These are phyloP conservation scores for Escallonia rubra DNA, from an alignment of 129 eudicot species.

Conservation along the genomic window DNA sequence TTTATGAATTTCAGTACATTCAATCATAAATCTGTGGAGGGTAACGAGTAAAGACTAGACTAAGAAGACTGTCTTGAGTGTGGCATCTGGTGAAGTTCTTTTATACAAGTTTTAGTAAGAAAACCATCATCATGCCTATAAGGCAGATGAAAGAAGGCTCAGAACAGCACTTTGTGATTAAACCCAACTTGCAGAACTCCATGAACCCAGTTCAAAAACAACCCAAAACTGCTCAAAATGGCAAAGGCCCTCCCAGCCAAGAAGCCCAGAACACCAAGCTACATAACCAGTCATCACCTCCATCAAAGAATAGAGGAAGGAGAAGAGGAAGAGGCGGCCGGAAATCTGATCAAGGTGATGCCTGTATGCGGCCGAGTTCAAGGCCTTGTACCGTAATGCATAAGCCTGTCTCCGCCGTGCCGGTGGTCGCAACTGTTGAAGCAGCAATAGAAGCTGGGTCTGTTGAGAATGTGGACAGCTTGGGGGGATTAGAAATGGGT, in stretches of 20 bases:
- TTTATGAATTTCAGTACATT: slow-evolving; percentile 22
- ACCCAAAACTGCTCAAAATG: slow-evolving; percentile 37
- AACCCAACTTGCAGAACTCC: slow-evolving; percentile 38
- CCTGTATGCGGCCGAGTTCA: slow-evolving; percentile 43
- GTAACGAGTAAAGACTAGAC: slow-evolving; percentile 14
- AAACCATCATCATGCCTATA: slow-evolving; percentile 37
- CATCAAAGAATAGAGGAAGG: slow-evolving; percentile 43
- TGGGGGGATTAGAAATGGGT: slow-evolving; percentile 17
- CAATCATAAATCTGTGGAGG: slow-evolving; percentile 18
- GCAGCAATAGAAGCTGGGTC: slow-evolving; percentile 8
- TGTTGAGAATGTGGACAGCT: slow-evolving; percentile 21
- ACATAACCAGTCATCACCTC: slow-evolving; percentile 40
- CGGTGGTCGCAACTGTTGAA: slow-evolving; percentile 1
- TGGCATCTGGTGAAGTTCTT: slow-evolving; percentile 13
- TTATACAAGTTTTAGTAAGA: neutral
- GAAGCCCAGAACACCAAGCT: slow-evolving; percentile 32
- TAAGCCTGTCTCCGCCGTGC: slow-evolving; percentile 12
- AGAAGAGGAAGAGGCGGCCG: slow-evolving; percentile 54
- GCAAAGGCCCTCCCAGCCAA: slow-evolving; percentile 38
- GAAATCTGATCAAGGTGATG: slow-evolving; percentile 46
- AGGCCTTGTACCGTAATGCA: slow-evolving; percentile 48
- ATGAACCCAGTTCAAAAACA: slow-evolving; percentile 26
- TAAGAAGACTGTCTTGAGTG: slow-evolving; percentile 6
- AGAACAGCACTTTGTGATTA: slow-evolving; percentile 44
- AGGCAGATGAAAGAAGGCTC: slow-evolving; percentile 55